These are phyloP conservation scores for Colletotrichum siamense DNA, from an alignment of 2,329 filamentous ascomycete genomes.

Conservation along the genomic window DNA sequence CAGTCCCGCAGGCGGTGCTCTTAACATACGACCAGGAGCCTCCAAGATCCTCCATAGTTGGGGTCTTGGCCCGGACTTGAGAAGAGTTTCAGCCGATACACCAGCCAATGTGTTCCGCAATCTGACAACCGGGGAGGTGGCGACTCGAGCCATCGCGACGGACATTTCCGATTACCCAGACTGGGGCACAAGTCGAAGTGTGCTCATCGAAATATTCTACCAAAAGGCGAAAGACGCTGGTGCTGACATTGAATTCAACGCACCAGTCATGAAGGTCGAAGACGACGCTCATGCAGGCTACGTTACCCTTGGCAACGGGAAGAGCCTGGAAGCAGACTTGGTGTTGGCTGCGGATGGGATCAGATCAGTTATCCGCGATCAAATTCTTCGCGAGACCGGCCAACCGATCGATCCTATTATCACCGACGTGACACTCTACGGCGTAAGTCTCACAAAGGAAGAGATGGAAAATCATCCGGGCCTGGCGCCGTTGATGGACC, in stretches of 20 bases:
- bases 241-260: not conserved
- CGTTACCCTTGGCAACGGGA: not conserved
- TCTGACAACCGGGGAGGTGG: conserved; percentile 19
- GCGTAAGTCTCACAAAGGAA: conserved; percentile 6
- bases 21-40: conserved; percentile 26
- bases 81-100: not conserved
- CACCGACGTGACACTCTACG: conserved; percentile 24
- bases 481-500: conserved; percentile 18
- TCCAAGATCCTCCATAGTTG: conserved; percentile 21
- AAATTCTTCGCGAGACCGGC: not conserved
- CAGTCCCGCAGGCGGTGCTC: conserved; percentile 20
- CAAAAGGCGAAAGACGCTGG: not conserved
- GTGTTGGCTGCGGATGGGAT: not conserved
- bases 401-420: conserved; percentile 20
- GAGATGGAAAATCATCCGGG: not conserved
- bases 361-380: conserved; percentile 6
- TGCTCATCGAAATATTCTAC: conserved; percentile 16
- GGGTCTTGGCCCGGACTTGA: conserved; percentile 16
- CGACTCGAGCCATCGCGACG: conserved; percentile 5
- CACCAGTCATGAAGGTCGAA: not conserved
- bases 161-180: conserved; percentile 20
- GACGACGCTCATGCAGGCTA: not conserved
- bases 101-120: conserved; percentile 21
- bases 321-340: not conserved
- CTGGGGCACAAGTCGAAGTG: conserved; percentile 23